A percentile compares a stretch with the other conserved stretches of the same genome.
Evolutionary conservation across 2,329 filamentous ascomycete genomes (phyloP).

Genomic region (Aspergillus viridinutans): DNA sequence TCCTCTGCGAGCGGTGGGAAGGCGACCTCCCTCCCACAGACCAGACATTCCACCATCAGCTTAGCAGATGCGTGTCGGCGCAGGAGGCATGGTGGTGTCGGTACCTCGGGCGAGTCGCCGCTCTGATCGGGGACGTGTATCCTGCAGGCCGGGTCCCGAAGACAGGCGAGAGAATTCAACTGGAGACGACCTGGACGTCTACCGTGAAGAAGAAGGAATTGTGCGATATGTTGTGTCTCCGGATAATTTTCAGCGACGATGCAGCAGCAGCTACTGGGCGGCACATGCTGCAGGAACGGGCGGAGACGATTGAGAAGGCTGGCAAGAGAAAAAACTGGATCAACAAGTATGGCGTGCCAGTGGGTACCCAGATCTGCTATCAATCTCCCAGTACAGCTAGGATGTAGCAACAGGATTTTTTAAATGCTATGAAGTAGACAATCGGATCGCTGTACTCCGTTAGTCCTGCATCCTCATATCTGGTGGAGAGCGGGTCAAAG

Average conservation of each 20-base stretch:
- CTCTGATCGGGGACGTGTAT: slow-evolving; percentile 56
- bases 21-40: slow-evolving; percentile 59
- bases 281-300: slow-evolving; percentile 39
- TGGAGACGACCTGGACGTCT: slow-evolving; percentile 42
- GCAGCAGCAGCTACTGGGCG: slow-evolving; percentile 30
- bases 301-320: slow-evolving; percentile 46
- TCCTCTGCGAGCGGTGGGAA: slow-evolving; percentile 71
- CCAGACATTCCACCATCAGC: slow-evolving; percentile 49
- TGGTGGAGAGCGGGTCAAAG: too few species aligned
- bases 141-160: slow-evolving; percentile 50
- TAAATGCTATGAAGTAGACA: neutral
- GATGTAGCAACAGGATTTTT: neutral
- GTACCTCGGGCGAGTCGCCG: slow-evolving; percentile 59
- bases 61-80: slow-evolving; percentile 51
- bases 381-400: neutral
- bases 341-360: slow-evolving; percentile 39
- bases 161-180: slow-evolving; percentile 32
- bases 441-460: neutral
- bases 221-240: slow-evolving; percentile 42
- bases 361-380: slow-evolving; percentile 32
- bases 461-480: neutral
- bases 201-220: slow-evolving; percentile 38
- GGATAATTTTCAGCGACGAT: slow-evolving; percentile 41
- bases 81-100: slow-evolving; percentile 62
- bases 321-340: slow-evolving; percentile 60